Evolutionary conservation across 2,329 filamentous ascomycete species (phyloP), one percentile per base, ranked within the genome.

Genomic region (Monosporascus sp.): DNA sequence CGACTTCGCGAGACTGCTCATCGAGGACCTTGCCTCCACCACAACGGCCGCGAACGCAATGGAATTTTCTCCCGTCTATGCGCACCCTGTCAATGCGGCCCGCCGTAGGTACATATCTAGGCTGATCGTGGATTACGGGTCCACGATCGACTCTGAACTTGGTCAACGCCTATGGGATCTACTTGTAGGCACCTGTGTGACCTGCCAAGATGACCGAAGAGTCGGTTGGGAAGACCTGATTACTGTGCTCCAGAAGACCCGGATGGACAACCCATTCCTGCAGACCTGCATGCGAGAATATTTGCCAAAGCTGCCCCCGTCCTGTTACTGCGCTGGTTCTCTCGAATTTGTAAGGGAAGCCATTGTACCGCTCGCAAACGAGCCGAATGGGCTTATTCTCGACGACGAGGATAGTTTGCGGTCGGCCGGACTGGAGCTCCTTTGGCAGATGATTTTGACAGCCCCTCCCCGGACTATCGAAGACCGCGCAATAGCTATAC

Each of bases 371-470:
- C 71, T 78, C 40, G 70, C 82, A 5, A 74, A 76, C 37, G 72
- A 77, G 37, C 60, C 64, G 6, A 64, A 67, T 24, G 74, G 74
- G 22, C 73, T 78, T 48, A 64, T 77, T 20, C 69, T 84, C 22
- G 77, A 81, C 52, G 78, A 81, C 46, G 73, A 77, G 7, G 72
- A 76, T n/a, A 71, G 76, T 11, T 65, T 82, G 28, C 73, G 79
- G 59, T 79, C 75, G 56, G 80, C 70, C 58, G 81, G 73, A 26
- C 75, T 81, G 44, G 88, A 94, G 60, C 80, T 91, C 53, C 74
- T 96, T n/a, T 96, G 92, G 92, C 82, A 84, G 24, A 82, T 96
- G 61, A 84, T 93, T 37, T 73, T 96, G 51, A 85, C 81, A 17
- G 84, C 88, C 2, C 82, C 84, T 5, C 75, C 81, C 38, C 74